Base-by-base conservation (phyloP, 148 eudicot genomes). In the Camellia japonica region DNA sequence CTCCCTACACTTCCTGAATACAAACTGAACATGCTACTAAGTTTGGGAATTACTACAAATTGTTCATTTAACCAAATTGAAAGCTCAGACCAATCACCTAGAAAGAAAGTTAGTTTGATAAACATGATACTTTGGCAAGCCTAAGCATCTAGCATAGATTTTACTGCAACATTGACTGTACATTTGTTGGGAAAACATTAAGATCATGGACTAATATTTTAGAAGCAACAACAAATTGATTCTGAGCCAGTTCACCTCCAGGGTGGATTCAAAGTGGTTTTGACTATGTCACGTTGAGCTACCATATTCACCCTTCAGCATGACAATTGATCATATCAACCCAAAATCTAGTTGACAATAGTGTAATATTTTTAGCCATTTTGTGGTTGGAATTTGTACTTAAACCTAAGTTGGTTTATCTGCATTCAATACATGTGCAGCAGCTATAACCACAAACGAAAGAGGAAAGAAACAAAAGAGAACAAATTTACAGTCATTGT, bases 271-370 rank as follows among this genome's bases (percentile, higher is more conserved):
- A 52, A 75, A 20, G 3, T 18, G 46, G 38, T 61, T 44, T 42
- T 44, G 14, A 62, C 67, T n/a, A 60, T n/a, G 30, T 15, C 47
- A 75, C 30, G 78, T 75, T 44, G 66, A 75, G 78, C 68, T 60
- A 19, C 56, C 58, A 63, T 47, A 69, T 63, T 76, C 67, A 20
- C 6, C 69, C 54, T 19, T 75, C 55, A 63, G 49, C 68, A 56
- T 9, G n/a, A 16, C 20, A 74, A 47, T 56, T 23, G 59, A 62
- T 14, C 43, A 46, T 42, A 13, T 62, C 41, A 77, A 60, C 38
- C 11, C 7, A 75, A 38, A 60, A n/a, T 77, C 70, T 52, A 13
- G 16, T 18, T 66, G 4, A 67, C 44, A 49, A 58, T 8, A 63
- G n/a, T 8, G 3, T 23, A 30, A 8, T 49, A 77, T 44, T 51